phyloP scores from a whole-genome alignment of 768 basidiomycete species.

The Phanerochaete sordida region DNA sequence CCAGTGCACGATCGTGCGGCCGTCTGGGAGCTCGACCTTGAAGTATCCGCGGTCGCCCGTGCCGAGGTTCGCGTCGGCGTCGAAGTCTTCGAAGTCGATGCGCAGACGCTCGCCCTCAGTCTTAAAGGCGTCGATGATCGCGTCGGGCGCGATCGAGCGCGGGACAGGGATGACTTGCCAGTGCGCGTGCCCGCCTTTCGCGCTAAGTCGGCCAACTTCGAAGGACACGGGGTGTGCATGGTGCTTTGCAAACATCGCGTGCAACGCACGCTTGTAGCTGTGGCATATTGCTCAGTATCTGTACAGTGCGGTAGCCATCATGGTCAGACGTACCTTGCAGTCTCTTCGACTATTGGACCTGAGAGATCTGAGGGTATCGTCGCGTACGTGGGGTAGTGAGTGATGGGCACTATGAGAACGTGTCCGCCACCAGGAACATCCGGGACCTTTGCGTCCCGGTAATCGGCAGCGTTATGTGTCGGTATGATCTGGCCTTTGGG shows the following conservation, averaged over 20 bases:
- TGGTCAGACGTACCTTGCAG: conserved; percentile 51
- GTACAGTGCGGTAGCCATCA: neutral
- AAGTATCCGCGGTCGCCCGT: conserved; percentile 69
- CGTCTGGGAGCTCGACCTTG: conserved; percentile 85
- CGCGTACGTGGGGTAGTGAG: conserved; percentile 86
- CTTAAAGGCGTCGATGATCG: conserved; percentile 69
- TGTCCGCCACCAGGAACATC: conserved; percentile 93
- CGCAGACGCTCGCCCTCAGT: conserved; percentile 64
- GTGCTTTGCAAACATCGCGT: conserved; percentile 67
- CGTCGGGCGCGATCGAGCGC: conserved; percentile 38
- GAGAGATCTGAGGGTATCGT: conserved; percentile 79
- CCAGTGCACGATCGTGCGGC: conserved; percentile 81
- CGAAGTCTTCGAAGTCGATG: conserved; percentile 71
- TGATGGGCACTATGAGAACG: conserved; percentile 89
- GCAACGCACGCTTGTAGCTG: conserved; percentile 79
- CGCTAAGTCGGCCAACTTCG: conserved; percentile 80
- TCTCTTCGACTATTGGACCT: conserved; percentile 74
- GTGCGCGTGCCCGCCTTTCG: conserved; percentile 93
- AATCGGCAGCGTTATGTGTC: conserved; percentile 55
- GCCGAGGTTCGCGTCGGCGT: conserved; percentile 37
- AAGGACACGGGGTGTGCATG: conserved; percentile 71
- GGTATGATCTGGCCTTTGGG: conserved; percentile 94
- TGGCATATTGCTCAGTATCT: neutral
- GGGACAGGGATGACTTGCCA: conserved; percentile 85
- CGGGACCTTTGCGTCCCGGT: conserved; percentile 30